These are phyloP conservation scores for Calonectria leucothoes DNA, from an alignment of 2,329 filamentous ascomycete species.

Conservation along the genomic window DNA sequence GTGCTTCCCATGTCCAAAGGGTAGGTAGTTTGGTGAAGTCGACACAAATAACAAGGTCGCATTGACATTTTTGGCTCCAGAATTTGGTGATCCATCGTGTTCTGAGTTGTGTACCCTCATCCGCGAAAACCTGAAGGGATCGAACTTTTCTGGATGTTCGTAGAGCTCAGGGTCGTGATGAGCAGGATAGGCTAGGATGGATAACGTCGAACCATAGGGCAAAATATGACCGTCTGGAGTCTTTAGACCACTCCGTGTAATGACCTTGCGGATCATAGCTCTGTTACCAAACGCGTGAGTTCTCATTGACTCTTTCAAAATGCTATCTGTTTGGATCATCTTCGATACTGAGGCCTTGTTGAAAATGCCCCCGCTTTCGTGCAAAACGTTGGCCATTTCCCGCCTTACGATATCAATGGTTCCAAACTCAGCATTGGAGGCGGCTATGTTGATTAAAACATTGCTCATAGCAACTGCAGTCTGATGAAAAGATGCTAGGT, in stretches of 20 bases:
- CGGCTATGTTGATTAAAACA: constrained; percentile 21
- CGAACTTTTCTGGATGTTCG: constrained; percentile 14
- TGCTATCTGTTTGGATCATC: constrained; percentile 20
- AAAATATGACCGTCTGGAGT: constrained; percentile 20
- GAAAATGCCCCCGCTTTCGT: background rate
- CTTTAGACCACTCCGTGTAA: background rate
- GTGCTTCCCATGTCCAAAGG: constrained; percentile 24
- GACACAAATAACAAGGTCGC: constrained; percentile 19
- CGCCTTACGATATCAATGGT: constrained; percentile 5
- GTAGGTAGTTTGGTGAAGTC: constrained; percentile 16
- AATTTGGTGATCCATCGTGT: background rate
- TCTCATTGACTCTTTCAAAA: constrained; percentile 20
- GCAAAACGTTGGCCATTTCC: constrained; percentile 10
- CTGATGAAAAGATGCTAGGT: constrained; percentile 21
- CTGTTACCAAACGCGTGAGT: constrained; percentile 20
- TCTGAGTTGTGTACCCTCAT: background rate
- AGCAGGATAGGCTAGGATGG: constrained; percentile 14
- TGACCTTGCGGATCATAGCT: constrained; percentile 23
- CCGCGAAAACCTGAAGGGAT: constrained; percentile 17
- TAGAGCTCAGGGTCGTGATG: constrained; percentile 19
- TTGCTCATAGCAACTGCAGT: constrained; percentile 21
- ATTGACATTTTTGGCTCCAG: background rate
- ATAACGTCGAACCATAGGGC: constrained; percentile 19
- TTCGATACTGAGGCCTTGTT: constrained; percentile 13
- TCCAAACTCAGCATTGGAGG: constrained; percentile 15